phyloP scores from a whole-genome alignment of 768 basidiomycete species.

The Leccinum incarnatum region DNA sequence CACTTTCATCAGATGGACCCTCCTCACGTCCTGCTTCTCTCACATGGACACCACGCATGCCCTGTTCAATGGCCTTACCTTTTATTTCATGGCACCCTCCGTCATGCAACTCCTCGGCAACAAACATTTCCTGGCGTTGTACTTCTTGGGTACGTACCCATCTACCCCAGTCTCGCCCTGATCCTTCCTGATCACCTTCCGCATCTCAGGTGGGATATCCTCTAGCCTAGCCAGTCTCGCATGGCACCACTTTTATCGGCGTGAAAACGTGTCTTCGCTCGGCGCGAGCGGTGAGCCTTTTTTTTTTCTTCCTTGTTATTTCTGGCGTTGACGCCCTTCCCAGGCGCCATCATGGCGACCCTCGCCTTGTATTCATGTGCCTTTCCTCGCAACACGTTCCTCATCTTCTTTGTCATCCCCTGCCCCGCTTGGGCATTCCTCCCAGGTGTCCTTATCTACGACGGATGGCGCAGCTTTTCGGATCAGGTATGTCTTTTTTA shows the following conservation, averaged over 20 bases:
- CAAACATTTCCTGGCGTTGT: conserved; percentile 65
- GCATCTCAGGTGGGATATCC: conserved; percentile 52
- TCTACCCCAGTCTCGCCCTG: background rate
- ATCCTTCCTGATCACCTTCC: background rate
- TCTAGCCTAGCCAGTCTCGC: conserved; percentile 47
- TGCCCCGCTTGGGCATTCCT: conserved; percentile 78
- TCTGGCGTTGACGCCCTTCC: background rate
- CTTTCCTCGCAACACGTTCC: conserved; percentile 62
- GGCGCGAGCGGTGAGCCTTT: conserved; percentile 70
- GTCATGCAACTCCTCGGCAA: conserved; percentile 65
- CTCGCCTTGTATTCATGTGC: conserved; percentile 72
- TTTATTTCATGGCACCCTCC: conserved; percentile 70
- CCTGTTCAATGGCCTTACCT: conserved; percentile 74
- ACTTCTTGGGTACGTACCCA: conserved; percentile 60
- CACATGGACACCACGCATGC: conserved; percentile 61
- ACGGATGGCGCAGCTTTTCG: conserved; percentile 34
- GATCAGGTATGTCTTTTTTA: conserved; percentile 30
- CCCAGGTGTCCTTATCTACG: conserved; percentile 48
- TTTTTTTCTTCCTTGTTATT: background rate
- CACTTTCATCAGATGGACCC: conserved; percentile 58
- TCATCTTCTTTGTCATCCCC: conserved; percentile 74
- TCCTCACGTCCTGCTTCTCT: conserved; percentile 69
- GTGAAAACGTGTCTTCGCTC: conserved; percentile 37
- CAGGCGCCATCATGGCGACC: conserved; percentile 70
- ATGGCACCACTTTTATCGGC: conserved; percentile 42